Conservation (phyloP, 805 yeast genomes). For the Candida broadrunensis region DNA sequence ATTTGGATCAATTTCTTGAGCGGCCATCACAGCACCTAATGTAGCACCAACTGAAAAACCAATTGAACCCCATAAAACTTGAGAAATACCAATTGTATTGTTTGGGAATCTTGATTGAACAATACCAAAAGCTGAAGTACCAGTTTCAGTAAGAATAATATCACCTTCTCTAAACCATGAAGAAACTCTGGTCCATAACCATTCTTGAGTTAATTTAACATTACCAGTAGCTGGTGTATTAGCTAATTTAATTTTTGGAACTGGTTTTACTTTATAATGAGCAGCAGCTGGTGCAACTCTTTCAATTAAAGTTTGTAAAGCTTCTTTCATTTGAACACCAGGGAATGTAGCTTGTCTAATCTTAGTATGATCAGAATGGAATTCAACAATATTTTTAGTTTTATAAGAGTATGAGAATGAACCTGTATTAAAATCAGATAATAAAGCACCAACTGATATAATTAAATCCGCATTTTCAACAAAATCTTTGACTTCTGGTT, state of each 20-base stretch:
- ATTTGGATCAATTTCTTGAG: conserved; percentile 56
- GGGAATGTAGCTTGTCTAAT: conserved; percentile 39
- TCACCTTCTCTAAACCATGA: conserved; percentile 66
- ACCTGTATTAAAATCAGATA: conserved; percentile 41
- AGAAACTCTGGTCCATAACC: conserved; percentile 65
- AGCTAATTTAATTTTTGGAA: conserved; percentile 50
- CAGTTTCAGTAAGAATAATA: conserved; percentile 67
- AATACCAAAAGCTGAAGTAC: conserved; percentile 74
- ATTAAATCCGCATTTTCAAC: conserved; percentile 37
- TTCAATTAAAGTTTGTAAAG: conserved; percentile 42
- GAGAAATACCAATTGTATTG: conserved; percentile 63
- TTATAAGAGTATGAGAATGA: conserved; percentile 37
- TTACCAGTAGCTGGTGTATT: conserved; percentile 38
- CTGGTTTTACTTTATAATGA: conserved; percentile 49
- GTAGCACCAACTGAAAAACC: conserved; percentile 70
- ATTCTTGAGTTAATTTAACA: conserved; percentile 50
- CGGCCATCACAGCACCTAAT: conserved; percentile 66
- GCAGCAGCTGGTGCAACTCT: conserved; percentile 33
- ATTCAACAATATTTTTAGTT: conserved; percentile 37
- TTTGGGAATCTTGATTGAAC: conserved; percentile 64
- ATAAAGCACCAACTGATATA: conserved; percentile 35
- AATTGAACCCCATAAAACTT: conserved; percentile 75
- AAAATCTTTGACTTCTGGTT: conserved; percentile 33
- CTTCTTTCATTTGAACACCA: conserved; percentile 42
- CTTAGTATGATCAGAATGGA: conserved; percentile 41